Evolutionary conservation across 2,329 filamentous ascomycete species (phyloP), one percentile per base, ranked within the genome.

Genomic region (Sclerotinia borealis): DNA sequence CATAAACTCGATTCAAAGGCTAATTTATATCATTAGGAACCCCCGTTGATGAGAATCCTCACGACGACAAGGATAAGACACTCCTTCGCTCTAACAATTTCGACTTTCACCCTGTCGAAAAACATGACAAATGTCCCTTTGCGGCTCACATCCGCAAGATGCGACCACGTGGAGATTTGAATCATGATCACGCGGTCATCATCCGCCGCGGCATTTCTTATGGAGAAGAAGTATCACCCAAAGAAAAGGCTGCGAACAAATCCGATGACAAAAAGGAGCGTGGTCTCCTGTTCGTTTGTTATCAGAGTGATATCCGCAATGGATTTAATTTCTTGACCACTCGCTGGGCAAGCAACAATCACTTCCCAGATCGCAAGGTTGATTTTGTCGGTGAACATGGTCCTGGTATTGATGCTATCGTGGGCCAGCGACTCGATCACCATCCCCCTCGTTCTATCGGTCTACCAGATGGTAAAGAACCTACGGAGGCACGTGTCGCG

Each of bases 81-180:
- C 4, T 68, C 71, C 2, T n/a, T 69, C 10, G 9, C 9, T 63
- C 74, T 27, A 73, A 76, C 60, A 66, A 78, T 29, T 66, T 72
- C 1, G 59, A 50, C 3, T 65, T 78, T 19, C 72, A 66, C 25
- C 51, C 47, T 4, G 27, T 43, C 17, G 15, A 63, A 29, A 43
- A 76, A 11, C 74, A 77, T 50, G 70, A 74, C 1, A 71, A 73
- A 25, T 81, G 79, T 66, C 79, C 79, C 1, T 78, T 79, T 52
- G 78, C 78, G 0, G 77, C 79, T 1, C 79, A 81, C 58, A 76
- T 77, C 34, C 79, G 79, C 48, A 81, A 81, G 72, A 79, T 76
- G 47, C 78, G 79, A 48, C 79, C 79, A 0, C 72, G 79, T 22
- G 72, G 39, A 45, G 65, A 67, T 27, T 41, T 69, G 11, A 77